Percentiles rank a stretch among this genome's conserved stretches.
These are phyloP conservation scores for Boletus subcaerulescens DNA, from an alignment of 768 basidiomycete species.

Conservation along the genomic window DNA sequence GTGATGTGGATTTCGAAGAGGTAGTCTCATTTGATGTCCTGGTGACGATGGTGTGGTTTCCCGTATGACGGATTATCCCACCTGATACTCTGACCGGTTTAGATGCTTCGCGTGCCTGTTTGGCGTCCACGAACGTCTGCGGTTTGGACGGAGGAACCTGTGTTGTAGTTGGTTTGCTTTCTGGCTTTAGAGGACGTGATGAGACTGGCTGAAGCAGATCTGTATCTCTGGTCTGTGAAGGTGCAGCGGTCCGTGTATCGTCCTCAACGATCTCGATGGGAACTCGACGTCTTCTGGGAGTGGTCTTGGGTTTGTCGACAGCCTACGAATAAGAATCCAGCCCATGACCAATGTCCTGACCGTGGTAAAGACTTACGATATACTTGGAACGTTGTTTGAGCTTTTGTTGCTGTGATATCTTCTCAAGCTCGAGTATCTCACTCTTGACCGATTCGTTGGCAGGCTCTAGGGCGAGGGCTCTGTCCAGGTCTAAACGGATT, in stretches of 20 bases:
- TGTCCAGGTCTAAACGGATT: conserved; percentile 52
- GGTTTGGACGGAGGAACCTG: conserved; percentile 11
- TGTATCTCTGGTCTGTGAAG: conserved; percentile 7
- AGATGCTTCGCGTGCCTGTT: conserved; percentile 48
- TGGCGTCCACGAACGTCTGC: conserved; percentile 57
- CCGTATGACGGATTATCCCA: conserved; percentile 68
- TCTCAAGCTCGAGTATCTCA: conserved; percentile 55
- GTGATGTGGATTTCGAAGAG: background rate
- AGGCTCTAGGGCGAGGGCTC: conserved; percentile 60
- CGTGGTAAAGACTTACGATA: conserved; percentile 10
- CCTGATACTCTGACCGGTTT: conserved; percentile 54
- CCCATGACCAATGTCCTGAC: background rate
- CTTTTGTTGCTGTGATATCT: conserved; percentile 33
- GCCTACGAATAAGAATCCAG: conserved; percentile 12
- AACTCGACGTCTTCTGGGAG: conserved; percentile 52
- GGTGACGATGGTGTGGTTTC: conserved; percentile 56
- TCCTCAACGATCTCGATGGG: conserved; percentile 61
- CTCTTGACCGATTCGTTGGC: conserved; percentile 57
- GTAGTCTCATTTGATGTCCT: conserved; percentile 23
- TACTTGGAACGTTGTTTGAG: conserved; percentile 36
- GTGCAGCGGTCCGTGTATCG: background rate
- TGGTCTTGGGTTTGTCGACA: background rate
- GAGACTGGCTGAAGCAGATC: conserved; percentile 40
- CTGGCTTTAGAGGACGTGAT: conserved; percentile 31
- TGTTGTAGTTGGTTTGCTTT: conserved; percentile 10